phyloP scores from a whole-genome alignment of 2,329 filamentous ascomycete species.

The Rasamsonia emersonii region DNA sequence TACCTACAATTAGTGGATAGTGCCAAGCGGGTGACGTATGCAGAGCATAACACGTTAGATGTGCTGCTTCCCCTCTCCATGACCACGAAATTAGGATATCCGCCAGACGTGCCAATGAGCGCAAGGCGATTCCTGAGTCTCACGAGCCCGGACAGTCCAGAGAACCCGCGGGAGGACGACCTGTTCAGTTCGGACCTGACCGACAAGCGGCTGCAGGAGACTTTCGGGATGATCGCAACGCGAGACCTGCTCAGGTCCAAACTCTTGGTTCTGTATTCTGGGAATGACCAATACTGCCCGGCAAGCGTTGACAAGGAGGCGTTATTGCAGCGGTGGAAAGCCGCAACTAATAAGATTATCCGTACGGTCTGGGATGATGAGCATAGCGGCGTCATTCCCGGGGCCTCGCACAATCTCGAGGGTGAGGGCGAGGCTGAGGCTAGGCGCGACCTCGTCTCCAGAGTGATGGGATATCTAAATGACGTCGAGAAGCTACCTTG shows the following conservation, averaged over 20 bases:
- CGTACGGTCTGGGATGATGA: constrained; percentile 38
- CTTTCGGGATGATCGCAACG: constrained; percentile 51
- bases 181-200: constrained; percentile 76
- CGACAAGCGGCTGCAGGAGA: constrained; percentile 46
- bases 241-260: constrained; percentile 29
- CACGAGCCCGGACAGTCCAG: constrained; percentile 42
- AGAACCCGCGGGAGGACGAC: constrained; percentile 64
- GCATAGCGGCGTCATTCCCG: constrained; percentile 40
- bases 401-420: constrained; percentile 42
- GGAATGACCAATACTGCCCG: constrained; percentile 38
- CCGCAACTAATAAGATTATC: constrained; percentile 29
- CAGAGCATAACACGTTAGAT: constrained; percentile 14
- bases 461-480: constrained; percentile 25
- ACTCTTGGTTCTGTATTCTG: constrained; percentile 38
- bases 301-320: constrained; percentile 37
- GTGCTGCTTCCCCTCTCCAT: constrained; percentile 26
- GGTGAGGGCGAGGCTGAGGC: constrained; percentile 40
- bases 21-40: constrained; percentile 18
- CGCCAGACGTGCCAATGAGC: constrained; percentile 38
- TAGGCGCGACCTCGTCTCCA: constrained; percentile 23
- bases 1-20: constrained; percentile 27
- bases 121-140: constrained; percentile 53
- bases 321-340: constrained; percentile 36
- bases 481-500: constrained; percentile 14
- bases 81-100: constrained; percentile 23